Conservation (phyloP, 2,329 filamentous ascomycete genomes). For the Penicillium sp. region DNA sequence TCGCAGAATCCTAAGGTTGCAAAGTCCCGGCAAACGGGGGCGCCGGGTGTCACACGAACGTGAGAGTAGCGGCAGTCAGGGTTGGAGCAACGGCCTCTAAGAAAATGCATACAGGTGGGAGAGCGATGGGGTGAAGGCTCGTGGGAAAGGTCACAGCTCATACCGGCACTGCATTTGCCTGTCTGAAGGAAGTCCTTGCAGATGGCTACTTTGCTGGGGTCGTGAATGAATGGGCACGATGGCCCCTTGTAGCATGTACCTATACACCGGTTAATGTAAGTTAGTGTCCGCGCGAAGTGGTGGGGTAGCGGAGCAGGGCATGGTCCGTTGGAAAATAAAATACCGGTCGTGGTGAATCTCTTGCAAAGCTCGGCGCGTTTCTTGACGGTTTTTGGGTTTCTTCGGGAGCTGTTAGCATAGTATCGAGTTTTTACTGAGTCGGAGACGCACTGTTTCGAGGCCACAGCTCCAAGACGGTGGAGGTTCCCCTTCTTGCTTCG, state of each 20-base stretch:
- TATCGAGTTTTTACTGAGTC: slow-evolving; percentile 28
- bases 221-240: slow-evolving; percentile 78
- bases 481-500: slow-evolving; percentile 88
- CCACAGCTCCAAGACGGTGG: slow-evolving; percentile 74
- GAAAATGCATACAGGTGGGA: slow-evolving; percentile 86
- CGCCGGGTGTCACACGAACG: slow-evolving; percentile 73
- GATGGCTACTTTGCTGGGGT: slow-evolving; percentile 81
- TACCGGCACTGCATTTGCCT: slow-evolving; percentile 74
- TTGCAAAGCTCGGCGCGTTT: slow-evolving; percentile 77
- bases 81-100: slow-evolving; percentile 88
- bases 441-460: slow-evolving; percentile 70
- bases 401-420: slow-evolving; percentile 27
- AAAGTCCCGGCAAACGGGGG: slow-evolving; percentile 82
- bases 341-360: slow-evolving; percentile 61
- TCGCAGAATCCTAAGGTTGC: slow-evolving; percentile 87
- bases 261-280: slow-evolving; percentile 54
- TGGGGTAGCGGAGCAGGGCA: slow-evolving; percentile 13
- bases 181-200: slow-evolving; percentile 87
- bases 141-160: slow-evolving; percentile 88
- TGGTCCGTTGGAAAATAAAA: slow-evolving; percentile 29
- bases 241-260: slow-evolving; percentile 85
- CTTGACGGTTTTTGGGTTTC: slow-evolving; percentile 56
- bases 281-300: slow-evolving; percentile 49
- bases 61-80: slow-evolving; percentile 85
- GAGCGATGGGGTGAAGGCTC: slow-evolving; percentile 80